Evolutionary conservation across 805 yeast genomes (phyloP).

Genomic region (Schwanniomyces sp.): DNA sequence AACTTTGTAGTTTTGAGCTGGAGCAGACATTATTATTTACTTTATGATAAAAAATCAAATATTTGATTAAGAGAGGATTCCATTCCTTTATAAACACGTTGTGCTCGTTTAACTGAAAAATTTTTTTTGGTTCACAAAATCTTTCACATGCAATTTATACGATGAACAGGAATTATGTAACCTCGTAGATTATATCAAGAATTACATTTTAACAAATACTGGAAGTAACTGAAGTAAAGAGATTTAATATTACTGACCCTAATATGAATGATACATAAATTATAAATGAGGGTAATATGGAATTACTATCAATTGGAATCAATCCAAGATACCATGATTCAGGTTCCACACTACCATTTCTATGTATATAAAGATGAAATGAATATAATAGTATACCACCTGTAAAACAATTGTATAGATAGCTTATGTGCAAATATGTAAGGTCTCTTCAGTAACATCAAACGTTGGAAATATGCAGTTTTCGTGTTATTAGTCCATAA

Average conservation of each 20-base stretch:
- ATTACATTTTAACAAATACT: too few species aligned
- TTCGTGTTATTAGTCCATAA: too few species aligned
- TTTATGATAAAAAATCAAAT: not conserved
- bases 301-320: not conserved
- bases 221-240: too few species aligned
- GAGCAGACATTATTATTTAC: slow-evolving; percentile 33
- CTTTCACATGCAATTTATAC: slow-evolving; percentile 3
- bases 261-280: too few species aligned
- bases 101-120: slow-evolving; percentile 3
- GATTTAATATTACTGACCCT: too few species aligned
- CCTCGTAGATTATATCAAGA: not conserved
- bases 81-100: slow-evolving; percentile 1
- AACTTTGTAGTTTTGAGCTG: slow-evolving; percentile 77
- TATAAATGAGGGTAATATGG: too few species aligned
- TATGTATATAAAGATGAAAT: not conserved
- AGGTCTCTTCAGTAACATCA: too few species aligned
- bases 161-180: not conserved
- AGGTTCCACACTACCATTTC: not conserved
- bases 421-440: too few species aligned
- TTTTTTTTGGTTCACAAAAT: slow-evolving; percentile 2
- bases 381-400: not conserved
- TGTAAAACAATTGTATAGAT: not conserved
- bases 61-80: not conserved
- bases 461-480: too few species aligned
- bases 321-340: not conserved